These are phyloP conservation scores for Aspergillus unguis DNA, from an alignment of 2,329 filamentous ascomycete species.

Conservation along the genomic window DNA sequence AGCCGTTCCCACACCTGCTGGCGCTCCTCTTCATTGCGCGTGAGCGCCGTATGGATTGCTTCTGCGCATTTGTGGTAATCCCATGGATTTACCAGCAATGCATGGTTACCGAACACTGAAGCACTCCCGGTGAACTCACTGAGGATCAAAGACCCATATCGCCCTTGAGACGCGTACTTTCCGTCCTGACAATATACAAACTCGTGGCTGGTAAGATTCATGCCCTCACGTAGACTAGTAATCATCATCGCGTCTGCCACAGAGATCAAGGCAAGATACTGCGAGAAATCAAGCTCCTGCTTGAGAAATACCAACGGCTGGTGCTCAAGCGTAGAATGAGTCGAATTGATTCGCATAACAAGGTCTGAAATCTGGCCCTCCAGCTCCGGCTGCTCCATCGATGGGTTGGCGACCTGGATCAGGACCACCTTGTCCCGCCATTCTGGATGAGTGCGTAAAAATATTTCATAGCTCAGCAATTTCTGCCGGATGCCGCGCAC, in stretches of 20 bases:
- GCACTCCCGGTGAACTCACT: conserved; percentile 95
- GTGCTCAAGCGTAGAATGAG: conserved; percentile 84
- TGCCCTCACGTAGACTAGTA: conserved; percentile 90
- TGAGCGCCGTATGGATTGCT: conserved; percentile 76
- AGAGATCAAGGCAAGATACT: conserved; percentile 87
- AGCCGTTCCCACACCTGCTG: conserved; percentile 70
- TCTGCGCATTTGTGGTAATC: conserved; percentile 85
- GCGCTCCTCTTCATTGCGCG: conserved; percentile 75
- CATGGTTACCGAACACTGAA: conserved; percentile 74
- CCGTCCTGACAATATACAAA: conserved; percentile 93
- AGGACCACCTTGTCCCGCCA: conserved; percentile 82
- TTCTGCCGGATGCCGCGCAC: conserved; percentile 93
- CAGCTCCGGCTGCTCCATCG: conserved; percentile 81
- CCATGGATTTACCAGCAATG: conserved; percentile 91
- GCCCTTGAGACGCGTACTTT: conserved; percentile 64
- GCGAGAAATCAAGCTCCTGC: conserved; percentile 88
- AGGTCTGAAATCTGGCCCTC: conserved; percentile 89
- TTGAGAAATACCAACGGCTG: conserved; percentile 91
- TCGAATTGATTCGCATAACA: conserved; percentile 88
- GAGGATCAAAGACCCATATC: conserved; percentile 79
- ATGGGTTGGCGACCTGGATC: conserved; percentile 90
- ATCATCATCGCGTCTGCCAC: conserved; percentile 92
- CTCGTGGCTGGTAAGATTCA: conserved; percentile 95
- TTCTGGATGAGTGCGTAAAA: conserved; percentile 88
- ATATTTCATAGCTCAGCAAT: conserved; percentile 85